Percentiles rank a stretch among this genome's conserved stretches.
phyloP scores from a whole-genome alignment of 2,329 filamentous ascomycete genomes.

The Aureobasidium sp. region DNA sequence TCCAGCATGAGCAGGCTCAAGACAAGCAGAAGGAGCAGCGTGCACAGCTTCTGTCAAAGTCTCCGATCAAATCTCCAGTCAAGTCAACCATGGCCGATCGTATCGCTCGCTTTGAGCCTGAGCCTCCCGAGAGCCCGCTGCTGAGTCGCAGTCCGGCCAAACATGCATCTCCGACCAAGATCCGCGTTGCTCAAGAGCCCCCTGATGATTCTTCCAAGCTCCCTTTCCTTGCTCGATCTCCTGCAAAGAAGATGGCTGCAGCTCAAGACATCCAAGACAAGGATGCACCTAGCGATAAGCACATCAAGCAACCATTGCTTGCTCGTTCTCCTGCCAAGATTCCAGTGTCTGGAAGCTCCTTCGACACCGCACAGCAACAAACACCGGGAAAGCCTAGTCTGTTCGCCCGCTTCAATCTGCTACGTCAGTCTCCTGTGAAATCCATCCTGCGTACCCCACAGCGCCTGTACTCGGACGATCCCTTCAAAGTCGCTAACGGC shows the following conservation, averaged over 20 bases:
- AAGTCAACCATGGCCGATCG: conserved; percentile 16
- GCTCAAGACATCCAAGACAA: neutral
- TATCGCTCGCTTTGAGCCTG: conserved; percentile 7
- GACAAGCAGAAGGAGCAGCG: neutral
- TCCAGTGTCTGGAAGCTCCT: neutral
- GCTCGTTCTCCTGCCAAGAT: conserved; percentile 18
- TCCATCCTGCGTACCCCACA: conserved; percentile 57
- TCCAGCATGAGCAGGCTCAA: conserved; percentile 9
- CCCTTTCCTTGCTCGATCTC: conserved; percentile 29
- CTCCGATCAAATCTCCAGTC: conserved; percentile 17
- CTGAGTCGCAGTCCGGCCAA: conserved; percentile 25
- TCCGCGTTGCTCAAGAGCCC: neutral
- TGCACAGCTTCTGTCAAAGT: conserved; percentile 11
- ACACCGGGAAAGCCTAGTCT: conserved; percentile 31
- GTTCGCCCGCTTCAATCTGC: conserved; percentile 40
- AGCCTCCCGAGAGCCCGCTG: conserved; percentile 20
- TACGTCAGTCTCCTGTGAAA: conserved; percentile 49
- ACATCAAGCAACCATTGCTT: conserved; percentile 17
- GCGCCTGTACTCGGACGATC: conserved; percentile 54
- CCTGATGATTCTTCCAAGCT: conserved; percentile 20
- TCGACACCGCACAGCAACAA: conserved; percentile 22
- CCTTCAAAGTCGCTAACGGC: conserved; percentile 52
- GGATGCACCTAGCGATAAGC: neutral
- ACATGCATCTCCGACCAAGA: conserved; percentile 19
- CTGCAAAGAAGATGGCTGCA: conserved; percentile 20